Base-by-base conservation (phyloP, 805 yeast species). In the Kodamaea jinghongensis region DNA sequence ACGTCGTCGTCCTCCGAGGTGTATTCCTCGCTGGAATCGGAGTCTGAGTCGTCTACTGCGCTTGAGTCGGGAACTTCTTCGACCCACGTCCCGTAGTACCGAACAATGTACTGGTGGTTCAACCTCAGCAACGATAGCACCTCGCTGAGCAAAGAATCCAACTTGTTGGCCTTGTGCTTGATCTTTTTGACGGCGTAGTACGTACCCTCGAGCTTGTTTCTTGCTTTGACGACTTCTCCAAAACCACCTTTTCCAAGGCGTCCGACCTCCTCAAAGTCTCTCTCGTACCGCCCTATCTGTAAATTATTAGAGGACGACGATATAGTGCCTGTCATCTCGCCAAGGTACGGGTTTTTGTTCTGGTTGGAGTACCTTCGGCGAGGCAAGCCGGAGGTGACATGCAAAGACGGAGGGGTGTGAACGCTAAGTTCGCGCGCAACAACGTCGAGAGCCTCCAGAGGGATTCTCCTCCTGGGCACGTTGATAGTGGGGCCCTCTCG, bases 31-130 rank as follows among this genome's bases (percentile, higher is more conserved):
- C 45, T 44, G 10, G 35, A 20, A 2, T 17, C 40, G 2, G 20
- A 54, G 9, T 48, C 49, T 6, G 15, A 55, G 1, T 50, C 51
- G 6, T 54, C 65, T n/a, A 61, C 54, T 3, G 51, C 53, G 2
- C 44, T 44, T 8, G 35, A 20, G 2, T 17, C 40, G 2, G 20
- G 25, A 9, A 27, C 82, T 40, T 87, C 95, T 55, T 90, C 97
- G 4, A 91, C 76, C 99, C 99, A 93, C 0, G 97, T 96, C 3
- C 97, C 95, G 62, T 86, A 93, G 61, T 93, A 93, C 41, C 99
- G 69, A 3, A 93, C 99, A 29, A 93, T 96, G 58, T 88, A 91
- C 56, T 90, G 97, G 56, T 93, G 97, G 51, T 90, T 91, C 38
- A 93, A 70, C 44, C 98, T 73, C 2, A 98, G 96, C 49, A 93